Percentiles rank a stretch among this genome's conserved stretches.
Conservation (phyloP, 192 early-diverging fungal genomes). For the Thamnidium elegans region DNA sequence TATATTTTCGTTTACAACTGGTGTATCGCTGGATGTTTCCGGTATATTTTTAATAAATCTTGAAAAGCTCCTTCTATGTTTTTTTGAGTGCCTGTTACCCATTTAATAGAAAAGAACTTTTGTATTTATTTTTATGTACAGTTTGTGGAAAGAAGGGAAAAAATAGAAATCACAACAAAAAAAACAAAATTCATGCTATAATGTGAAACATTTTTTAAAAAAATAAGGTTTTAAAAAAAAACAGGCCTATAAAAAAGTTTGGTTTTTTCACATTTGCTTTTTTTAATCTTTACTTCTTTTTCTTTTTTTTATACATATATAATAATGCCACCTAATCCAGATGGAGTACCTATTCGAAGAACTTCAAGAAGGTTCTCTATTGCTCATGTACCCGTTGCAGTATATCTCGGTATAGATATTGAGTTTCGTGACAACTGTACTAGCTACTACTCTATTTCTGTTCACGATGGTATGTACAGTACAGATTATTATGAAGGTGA, state of each 20-base stretch:
- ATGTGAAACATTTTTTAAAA: no score
- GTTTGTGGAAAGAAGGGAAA: not conserved
- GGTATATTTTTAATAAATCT: no score
- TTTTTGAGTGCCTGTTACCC: no score
- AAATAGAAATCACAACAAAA: no score
- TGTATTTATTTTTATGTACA: not conserved
- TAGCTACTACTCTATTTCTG: slow-evolving; percentile 59
- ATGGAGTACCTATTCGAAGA: slow-evolving; percentile 6
- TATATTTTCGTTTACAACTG: no score
- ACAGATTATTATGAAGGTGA: slow-evolving; percentile 56
- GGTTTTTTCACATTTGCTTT: not conserved
- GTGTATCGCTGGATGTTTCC: no score
- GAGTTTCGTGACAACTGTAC: slow-evolving; percentile 25
- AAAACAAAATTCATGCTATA: no score
- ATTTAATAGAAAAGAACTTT: not conserved
- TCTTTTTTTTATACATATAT: not conserved
- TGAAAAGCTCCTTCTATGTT: no score
- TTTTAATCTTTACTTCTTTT: not conserved
- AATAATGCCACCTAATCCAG: not conserved
- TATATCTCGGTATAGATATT: slow-evolving; percentile 57
- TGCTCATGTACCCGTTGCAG: slow-evolving; percentile 36
- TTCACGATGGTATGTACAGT: slow-evolving; percentile 69
- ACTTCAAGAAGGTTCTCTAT: slow-evolving; percentile 24
- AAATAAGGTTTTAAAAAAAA: not conserved
- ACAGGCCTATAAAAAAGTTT: not conserved